phyloP scores from a whole-genome alignment of 257 asterid species.

The Nicotiana benthamiana region DNA sequence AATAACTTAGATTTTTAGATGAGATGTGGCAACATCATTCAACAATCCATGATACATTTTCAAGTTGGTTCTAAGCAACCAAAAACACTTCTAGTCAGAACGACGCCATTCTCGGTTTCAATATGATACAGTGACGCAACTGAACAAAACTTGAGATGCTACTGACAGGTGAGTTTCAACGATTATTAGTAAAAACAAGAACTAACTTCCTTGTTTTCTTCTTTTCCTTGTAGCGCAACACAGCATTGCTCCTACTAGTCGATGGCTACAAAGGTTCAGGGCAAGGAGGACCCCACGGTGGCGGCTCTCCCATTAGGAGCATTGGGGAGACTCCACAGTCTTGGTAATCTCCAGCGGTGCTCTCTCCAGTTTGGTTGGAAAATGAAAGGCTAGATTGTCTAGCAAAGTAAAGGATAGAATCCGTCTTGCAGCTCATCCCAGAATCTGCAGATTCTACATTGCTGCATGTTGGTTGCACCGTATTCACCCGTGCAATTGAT shows the following conservation, averaged over 20 bases:
- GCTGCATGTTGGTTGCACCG: constrained; percentile 68
- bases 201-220: constrained; percentile 71
- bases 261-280: constrained; percentile 51
- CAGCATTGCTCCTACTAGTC: constrained; percentile 73
- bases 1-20: too few relatives aligned
- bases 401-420: constrained; percentile 52
- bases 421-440: constrained; percentile 69
- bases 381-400: constrained; percentile 53
- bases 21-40: too few relatives aligned
- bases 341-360: constrained; percentile 51
- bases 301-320: constrained; percentile 61
- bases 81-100: not conserved
- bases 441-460: constrained; percentile 85
- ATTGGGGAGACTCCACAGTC: constrained; percentile 65
- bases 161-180: not conserved
- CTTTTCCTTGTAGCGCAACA: constrained; percentile 92
- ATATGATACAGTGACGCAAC: not conserved
- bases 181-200: not conserved
- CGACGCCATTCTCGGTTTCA: not conserved
- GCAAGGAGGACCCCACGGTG: constrained; percentile 59
- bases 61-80: not conserved
- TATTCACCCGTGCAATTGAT: constrained; percentile 32
- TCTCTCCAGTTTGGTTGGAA: constrained; percentile 65
- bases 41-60: too few relatives aligned
- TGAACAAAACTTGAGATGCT: not conserved